Base-by-base conservation (phyloP, 1,284 basidiomycete genomes). In the Wallemia mellicola region DNA sequence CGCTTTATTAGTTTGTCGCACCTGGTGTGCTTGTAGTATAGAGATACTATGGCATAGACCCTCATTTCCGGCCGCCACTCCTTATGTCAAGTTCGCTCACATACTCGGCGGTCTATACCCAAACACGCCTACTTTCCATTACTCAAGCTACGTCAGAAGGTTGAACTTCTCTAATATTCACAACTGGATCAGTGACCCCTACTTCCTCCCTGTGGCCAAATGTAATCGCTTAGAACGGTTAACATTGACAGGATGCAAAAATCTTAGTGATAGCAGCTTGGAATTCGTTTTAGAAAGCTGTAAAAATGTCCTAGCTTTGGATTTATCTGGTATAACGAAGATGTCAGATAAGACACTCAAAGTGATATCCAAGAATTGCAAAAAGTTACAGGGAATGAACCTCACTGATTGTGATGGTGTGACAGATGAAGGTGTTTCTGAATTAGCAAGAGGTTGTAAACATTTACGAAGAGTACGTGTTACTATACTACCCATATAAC, bases 1-100 rank as follows among this genome's bases (percentile, higher is more conserved):
- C 62, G 77, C 79, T 58, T 75, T 94, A 61, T 78, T 83, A 60
- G 91, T 96, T 28, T 89, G 82, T 32, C 81, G 86, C 61, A 76
- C 81, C 15, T 98, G 94, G 91, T 95, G 89, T 73, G 81, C 91
- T 66, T 92, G 88, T 69, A 82, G 87, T 7, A 88, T 92, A 60
- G 88, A 95, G 69, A 76, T 96, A 22, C 76, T 98, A 24, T 99
- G 92, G 92, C 83, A 91, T 70, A 83, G 86, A 65, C 91, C 92
- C 19, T 75, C 76, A 60, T 81, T 92, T 67, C 74, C 78, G 60
- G 78, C 78, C 62, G 75, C 80, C 61, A 73, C 76, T 59, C 81
- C 81, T 54, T 76, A 92, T 59, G 76, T 81, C 68, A 82, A 83
- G 70, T 81, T 88, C 77, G 77, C 87, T 65, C 72, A 75, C 59